Base-by-base conservation (phyloP, 2,329 filamentous ascomycete species). In the Cladosporium colombiae region DNA sequence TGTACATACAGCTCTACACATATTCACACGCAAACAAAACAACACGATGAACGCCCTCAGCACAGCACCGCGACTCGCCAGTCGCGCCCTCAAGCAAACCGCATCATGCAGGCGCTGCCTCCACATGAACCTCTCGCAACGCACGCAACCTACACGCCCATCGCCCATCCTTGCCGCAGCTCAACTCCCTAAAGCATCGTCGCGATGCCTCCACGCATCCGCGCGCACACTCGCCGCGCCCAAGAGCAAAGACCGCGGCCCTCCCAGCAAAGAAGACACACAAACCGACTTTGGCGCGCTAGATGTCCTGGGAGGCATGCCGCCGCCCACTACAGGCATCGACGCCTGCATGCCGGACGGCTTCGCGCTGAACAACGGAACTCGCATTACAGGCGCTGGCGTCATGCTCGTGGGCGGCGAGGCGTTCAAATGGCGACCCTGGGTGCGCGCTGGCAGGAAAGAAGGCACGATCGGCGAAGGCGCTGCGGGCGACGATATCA, bases 341-440 rank as follows among this genome's bases (percentile, higher is more conserved):
- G 93, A 97, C 72, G 88, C 90, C 6, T 96, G 92, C 79, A 87
- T 91, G 66, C 81, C 85, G 67, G 89, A 94, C 72, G 95, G 95
- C 1, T 99, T 99, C 78, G 87, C 90, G 69, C 83, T 99, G 55
- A 91, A 95, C 78, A 96, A 89, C 72, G 93, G 93, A 13, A 81
- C 91, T 40, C 88, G 86, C 62, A 87, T 96, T 33, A 80, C 81
- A 1, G 87, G 86, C 0, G 84, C 87, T 61, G 94, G 92, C 0
- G 85, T 93, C 29, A 76, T 99, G 68, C 83, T 99, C 5, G 85
- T 97, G 1, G 89, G 88, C 49, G 94, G 94, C 6, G 93, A 98
- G 78, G 93, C 90, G 0, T 98, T 97, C 77, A 80, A 83, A 60
- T 99, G 95, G 95, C 82, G 86, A 75, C 95, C 95, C 5, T 97